Percentiles rank a stretch among this genome's conserved stretches.
phyloP scores from a whole-genome alignment of 2,329 filamentous ascomycete species.

The Cercospora beticola region DNA sequence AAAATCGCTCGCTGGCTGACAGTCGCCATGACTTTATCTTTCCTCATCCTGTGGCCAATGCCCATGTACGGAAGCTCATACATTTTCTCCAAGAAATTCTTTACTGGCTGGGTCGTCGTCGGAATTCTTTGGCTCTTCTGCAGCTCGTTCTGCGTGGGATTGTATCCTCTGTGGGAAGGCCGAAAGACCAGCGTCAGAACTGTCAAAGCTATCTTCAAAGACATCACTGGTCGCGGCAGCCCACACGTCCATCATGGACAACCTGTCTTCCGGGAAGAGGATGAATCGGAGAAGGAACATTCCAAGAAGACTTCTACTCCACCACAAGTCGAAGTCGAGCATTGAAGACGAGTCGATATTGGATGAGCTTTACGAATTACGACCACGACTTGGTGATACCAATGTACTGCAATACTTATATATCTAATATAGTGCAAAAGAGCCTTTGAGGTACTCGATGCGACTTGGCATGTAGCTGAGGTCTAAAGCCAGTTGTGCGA shows the following conservation, averaged over 20 bases:
- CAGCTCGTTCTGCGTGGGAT: slow-evolving; percentile 68
- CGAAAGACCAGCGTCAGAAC: slow-evolving; percentile 64
- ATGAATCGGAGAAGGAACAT: slow-evolving; percentile 29
- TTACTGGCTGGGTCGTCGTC: slow-evolving; percentile 54
- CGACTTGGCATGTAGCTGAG: neutral
- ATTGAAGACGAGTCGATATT: neutral
- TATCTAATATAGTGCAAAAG: neutral
- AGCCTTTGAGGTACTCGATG: neutral
- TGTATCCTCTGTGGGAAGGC: slow-evolving; percentile 82
- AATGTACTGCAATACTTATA: neutral
- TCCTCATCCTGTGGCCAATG: slow-evolving; percentile 87
- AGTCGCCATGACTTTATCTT: slow-evolving; percentile 63
- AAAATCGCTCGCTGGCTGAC: slow-evolving; percentile 59
- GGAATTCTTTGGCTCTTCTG: slow-evolving; percentile 80
- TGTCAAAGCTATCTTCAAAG: slow-evolving; percentile 60
- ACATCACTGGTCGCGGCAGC: slow-evolving; percentile 50
- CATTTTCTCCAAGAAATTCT: slow-evolving; percentile 78
- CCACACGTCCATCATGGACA: slow-evolving; percentile 35
- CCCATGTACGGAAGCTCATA: slow-evolving; percentile 83
- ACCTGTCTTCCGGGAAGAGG: slow-evolving; percentile 33
- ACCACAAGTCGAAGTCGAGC: slow-evolving; percentile 30
- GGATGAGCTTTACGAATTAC: neutral
- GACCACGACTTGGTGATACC: neutral
- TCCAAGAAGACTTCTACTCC: slow-evolving; percentile 34
- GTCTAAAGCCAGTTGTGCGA: neutral